A percentile compares a stretch with the other conserved stretches of the same genome.
phyloP scores from a whole-genome alignment of 139 green algal genomes.

The Chlamydomonas incerta region DNA sequence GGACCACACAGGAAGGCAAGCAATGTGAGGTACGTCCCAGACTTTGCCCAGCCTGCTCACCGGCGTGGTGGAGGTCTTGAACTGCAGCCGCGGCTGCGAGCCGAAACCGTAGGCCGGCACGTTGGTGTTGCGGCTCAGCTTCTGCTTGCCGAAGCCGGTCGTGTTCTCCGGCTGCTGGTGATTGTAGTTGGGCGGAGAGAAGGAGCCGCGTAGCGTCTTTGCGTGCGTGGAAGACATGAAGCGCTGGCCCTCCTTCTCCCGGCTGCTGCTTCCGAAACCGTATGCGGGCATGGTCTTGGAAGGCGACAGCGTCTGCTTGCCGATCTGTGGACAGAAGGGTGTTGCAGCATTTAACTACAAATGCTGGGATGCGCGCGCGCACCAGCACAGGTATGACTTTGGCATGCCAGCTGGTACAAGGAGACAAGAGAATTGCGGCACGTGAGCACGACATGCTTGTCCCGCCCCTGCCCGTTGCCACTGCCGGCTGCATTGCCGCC shows the following conservation, averaged over 20 bases:
- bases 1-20: not conserved
- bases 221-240: slow-evolving; percentile 37
- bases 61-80: slow-evolving; percentile 41
- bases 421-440: too few species aligned
- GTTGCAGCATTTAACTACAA: too few species aligned
- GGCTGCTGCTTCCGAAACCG: slow-evolving; percentile 36
- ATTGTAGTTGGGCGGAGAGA: slow-evolving; percentile 40
- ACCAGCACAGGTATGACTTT: too few species aligned
- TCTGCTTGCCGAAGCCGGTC: slow-evolving; percentile 36
- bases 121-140: not conserved
- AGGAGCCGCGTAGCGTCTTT: not conserved
- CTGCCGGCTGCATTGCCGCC: too few species aligned
- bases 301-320: slow-evolving; percentile 29
- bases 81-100: slow-evolving; percentile 12
- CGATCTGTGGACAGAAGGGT: slow-evolving; percentile 19
- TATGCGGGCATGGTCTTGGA: slow-evolving; percentile 45
- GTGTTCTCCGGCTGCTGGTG: slow-evolving; percentile 35
- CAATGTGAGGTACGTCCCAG: not conserved
- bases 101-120: slow-evolving; percentile 29
- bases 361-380: too few species aligned
- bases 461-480: not conserved
- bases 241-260: slow-evolving; percentile 34
- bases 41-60: not conserved
- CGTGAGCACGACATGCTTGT: too few species aligned
- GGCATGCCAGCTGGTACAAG: too few species aligned